These are phyloP conservation scores for Lentinus polychrous DNA, from an alignment of 1,284 basidiomycete genomes.

Conservation along the genomic window DNA sequence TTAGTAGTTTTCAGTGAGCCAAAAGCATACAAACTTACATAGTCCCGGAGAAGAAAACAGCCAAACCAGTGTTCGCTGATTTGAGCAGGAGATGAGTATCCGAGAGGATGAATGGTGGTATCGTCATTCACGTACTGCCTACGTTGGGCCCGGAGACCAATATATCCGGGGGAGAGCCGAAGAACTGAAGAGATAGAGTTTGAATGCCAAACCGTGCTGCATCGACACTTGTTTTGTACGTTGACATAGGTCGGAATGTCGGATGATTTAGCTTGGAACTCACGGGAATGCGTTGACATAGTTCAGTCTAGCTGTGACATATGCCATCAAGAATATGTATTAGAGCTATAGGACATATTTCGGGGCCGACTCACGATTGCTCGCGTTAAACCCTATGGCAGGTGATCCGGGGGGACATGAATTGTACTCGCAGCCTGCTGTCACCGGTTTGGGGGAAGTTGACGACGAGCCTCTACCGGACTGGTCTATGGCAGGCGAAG, in stretches of 20 bases:
- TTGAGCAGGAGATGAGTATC: neutral
- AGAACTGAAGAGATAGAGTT: slow-evolving; percentile 36
- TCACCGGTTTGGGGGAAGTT: slow-evolving; percentile 19
- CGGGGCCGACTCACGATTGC: slow-evolving; percentile 1
- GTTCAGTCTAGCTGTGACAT: slow-evolving; percentile 26
- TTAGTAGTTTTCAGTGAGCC: neutral
- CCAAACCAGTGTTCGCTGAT: slow-evolving; percentile 21
- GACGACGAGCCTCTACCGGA: slow-evolving; percentile 34
- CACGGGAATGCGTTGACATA: slow-evolving; percentile 24
- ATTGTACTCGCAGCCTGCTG: slow-evolving; percentile 5
- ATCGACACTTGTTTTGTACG: slow-evolving; percentile 26
- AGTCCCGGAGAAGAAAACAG: slow-evolving; percentile 32
- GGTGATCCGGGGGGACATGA: slow-evolving; percentile 3
- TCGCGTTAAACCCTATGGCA: neutral
- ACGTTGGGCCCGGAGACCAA: slow-evolving; percentile 44
- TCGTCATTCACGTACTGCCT: slow-evolving; percentile 27
- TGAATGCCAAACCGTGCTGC: slow-evolving; percentile 40
- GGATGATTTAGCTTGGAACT: slow-evolving; percentile 1
- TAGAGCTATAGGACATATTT: neutral
- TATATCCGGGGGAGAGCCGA: slow-evolving; percentile 37
- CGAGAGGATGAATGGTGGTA: neutral
- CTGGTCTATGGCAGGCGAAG: slow-evolving; percentile 34
- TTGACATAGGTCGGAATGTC: neutral
- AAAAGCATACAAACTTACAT: slow-evolving; percentile 30
- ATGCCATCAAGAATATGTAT: neutral